These are phyloP conservation scores for Westerdykella sp. DNA, from an alignment of 2,329 filamentous ascomycete species.

Conservation along the genomic window DNA sequence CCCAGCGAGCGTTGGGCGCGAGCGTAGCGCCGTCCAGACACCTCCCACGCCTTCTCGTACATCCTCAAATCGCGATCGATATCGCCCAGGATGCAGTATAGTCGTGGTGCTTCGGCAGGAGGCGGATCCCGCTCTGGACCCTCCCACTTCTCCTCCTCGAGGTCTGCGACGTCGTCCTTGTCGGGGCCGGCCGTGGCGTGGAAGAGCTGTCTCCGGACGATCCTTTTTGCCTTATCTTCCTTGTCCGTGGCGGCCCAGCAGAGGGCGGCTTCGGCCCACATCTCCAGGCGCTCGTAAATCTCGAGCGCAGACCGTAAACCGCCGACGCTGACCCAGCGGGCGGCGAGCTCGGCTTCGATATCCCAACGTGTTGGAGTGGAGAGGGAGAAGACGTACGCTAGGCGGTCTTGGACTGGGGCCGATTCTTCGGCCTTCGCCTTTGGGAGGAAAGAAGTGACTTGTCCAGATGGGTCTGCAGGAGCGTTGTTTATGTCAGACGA, in stretches of 20 bases:
- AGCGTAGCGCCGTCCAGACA: slow-evolving; percentile 74
- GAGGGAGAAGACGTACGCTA: slow-evolving; percentile 78
- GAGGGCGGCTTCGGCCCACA: slow-evolving; percentile 92
- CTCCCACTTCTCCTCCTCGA: slow-evolving; percentile 51
- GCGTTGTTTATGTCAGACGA: slow-evolving; percentile 14
- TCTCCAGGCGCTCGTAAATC: slow-evolving; percentile 86
- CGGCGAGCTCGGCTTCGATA: slow-evolving; percentile 84
- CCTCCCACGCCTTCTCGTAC: slow-evolving; percentile 82
- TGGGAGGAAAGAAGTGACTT: slow-evolving; percentile 75
- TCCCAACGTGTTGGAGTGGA: slow-evolving; percentile 86
- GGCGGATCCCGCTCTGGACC: slow-evolving; percentile 65
- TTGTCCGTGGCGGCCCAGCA: slow-evolving; percentile 74
- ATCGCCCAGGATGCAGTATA: slow-evolving; percentile 92
- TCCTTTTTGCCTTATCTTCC: slow-evolving; percentile 73
- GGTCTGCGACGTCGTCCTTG: slow-evolving; percentile 33
- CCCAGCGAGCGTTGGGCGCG: slow-evolving; percentile 84
- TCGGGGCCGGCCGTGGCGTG: slow-evolving; percentile 47
- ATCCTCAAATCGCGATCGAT: slow-evolving; percentile 67
- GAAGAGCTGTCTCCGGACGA: slow-evolving; percentile 76
- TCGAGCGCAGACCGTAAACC: slow-evolving; percentile 85
- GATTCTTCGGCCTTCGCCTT: slow-evolving; percentile 68
- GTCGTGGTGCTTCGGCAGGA: slow-evolving; percentile 73
- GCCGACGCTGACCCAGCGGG: slow-evolving; percentile 85
- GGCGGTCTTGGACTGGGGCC: slow-evolving; percentile 66
- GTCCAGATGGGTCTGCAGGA: slow-evolving; percentile 13